A percentile compares a stretch with the other conserved stretches of the same genome.
phyloP scores from a whole-genome alignment of 1,284 basidiomycete species.

The Ustilago bromivora region DNA sequence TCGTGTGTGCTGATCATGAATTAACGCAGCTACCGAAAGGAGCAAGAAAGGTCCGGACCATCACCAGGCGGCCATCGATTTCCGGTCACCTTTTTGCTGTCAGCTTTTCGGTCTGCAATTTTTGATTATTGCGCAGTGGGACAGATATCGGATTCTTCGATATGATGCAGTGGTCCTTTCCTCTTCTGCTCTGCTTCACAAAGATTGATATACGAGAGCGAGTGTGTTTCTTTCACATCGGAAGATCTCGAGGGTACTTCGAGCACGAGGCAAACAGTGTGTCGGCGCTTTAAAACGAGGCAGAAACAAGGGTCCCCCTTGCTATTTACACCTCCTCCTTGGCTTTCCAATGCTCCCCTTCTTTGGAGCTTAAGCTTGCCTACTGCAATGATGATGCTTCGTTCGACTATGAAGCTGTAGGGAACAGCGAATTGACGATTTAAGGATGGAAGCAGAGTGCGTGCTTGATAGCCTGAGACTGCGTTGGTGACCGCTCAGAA shows the following conservation, averaged over 20 bases:
- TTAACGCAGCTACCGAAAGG: not conserved
- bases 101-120: conserved; percentile 5
- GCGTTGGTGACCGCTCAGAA: too few species aligned
- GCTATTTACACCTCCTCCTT: not conserved
- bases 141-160: conserved; percentile 24
- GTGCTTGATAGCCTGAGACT: conserved; percentile 1
- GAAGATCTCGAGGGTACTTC: too few species aligned
- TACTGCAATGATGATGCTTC: too few species aligned
- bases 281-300: conserved; percentile 17
- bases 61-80: not conserved
- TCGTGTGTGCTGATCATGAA: not conserved
- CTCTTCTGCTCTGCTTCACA: too few species aligned
- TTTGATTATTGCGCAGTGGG: conserved; percentile 11
- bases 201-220: too few species aligned
- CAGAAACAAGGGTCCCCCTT: conserved; percentile 1
- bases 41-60: not conserved
- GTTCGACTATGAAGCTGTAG: too few species aligned
- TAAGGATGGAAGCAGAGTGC: not conserved
- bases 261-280: not conserved
- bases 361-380: too few species aligned
- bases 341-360: not conserved
- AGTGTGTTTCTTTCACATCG: too few species aligned
- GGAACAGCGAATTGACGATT: too few species aligned
- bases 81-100: conserved; percentile 1
- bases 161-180: too few species aligned